Conservation (phyloP, 805 yeast genomes). For the Lachancea thermotolerans region DNA sequence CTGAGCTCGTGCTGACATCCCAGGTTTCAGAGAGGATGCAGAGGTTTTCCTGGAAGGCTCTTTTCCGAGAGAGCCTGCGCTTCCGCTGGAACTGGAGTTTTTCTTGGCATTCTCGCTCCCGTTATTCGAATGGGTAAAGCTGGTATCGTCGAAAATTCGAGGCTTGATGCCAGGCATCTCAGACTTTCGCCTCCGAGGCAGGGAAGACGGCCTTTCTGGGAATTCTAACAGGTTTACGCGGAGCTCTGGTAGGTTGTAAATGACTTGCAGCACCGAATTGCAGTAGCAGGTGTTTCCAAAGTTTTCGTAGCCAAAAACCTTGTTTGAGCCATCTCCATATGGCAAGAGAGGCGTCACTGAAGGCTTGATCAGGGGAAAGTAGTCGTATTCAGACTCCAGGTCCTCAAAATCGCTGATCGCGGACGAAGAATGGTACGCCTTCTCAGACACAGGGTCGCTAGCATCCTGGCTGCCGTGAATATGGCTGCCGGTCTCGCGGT, state of each 20-base stretch:
- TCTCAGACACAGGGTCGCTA: neutral
- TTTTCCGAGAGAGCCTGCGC: neutral
- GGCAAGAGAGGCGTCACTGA: constrained; percentile 29
- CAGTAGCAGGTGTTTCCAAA: constrained; percentile 93
- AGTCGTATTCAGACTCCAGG: constrained; percentile 1
- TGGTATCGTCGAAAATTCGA: constrained; percentile 25
- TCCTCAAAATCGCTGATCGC: neutral
- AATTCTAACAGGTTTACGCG: constrained; percentile 47
- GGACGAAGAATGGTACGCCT: neutral
- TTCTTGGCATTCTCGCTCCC: constrained; percentile 1
- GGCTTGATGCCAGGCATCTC: constrained; percentile 37
- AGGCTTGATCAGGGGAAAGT: constrained; percentile 3
- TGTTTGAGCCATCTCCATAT: constrained; percentile 61
- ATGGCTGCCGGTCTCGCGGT: neutral
- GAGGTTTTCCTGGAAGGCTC: neutral
- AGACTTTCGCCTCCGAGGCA: constrained; percentile 34
- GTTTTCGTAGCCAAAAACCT: constrained; percentile 75
- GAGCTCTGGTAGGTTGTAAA: constrained; percentile 67
- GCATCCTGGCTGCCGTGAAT: neutral
- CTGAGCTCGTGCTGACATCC: neutral
- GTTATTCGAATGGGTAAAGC: constrained; percentile 15
- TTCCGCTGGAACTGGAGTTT: neutral
- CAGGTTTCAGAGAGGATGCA: neutral
- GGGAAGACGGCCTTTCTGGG: constrained; percentile 35
- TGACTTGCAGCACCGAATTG: constrained; percentile 84